Conservation (phyloP, 495 filamentous ascomycete genomes). For the Penicillium waksmanii region DNA sequence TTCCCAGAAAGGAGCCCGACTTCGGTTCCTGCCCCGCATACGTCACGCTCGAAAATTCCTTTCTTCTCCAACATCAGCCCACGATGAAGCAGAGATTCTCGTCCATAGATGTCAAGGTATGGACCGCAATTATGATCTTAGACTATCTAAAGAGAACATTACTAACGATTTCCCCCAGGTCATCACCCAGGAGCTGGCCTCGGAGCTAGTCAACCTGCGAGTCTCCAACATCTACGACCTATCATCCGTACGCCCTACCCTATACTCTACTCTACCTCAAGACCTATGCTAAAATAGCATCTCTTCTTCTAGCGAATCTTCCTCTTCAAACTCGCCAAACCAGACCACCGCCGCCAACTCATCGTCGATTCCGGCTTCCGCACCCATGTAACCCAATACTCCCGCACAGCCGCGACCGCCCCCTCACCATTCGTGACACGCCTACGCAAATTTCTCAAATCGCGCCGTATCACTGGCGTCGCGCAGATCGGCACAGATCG, state of each 20-base stretch:
- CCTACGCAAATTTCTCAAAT: conserved; percentile 85
- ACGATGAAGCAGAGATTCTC: conserved; percentile 98
- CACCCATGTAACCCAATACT: conserved; percentile 89
- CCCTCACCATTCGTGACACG: conserved; percentile 83
- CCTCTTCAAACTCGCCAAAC: conserved; percentile 88
- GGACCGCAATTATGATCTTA: neutral
- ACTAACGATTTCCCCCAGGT: conserved; percentile 56
- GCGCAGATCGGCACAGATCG: conserved; percentile 90
- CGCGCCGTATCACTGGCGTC: conserved; percentile 78
- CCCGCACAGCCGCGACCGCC: conserved; percentile 77
- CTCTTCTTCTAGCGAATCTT: conserved; percentile 73
- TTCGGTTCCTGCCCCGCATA: conserved; percentile 49
- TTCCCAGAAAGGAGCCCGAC: conserved; percentile 25
- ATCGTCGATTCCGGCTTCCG: conserved; percentile 95
- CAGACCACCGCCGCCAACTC: conserved; percentile 81
- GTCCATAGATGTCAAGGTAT: conserved; percentile 84
- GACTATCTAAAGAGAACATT: neutral
- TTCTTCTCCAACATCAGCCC: conserved; percentile 24
- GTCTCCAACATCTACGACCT: conserved; percentile 95
- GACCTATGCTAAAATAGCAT: neutral
- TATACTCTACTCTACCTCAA: neutral
- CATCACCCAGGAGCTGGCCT: conserved; percentile 87
- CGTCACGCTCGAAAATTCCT: conserved; percentile 49
- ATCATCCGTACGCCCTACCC: conserved; percentile 61
- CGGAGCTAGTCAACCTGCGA: conserved; percentile 72